These are phyloP conservation scores for Xylaria sp. DNA, from an alignment of 495 filamentous ascomycete genomes.

Conservation along the genomic window DNA sequence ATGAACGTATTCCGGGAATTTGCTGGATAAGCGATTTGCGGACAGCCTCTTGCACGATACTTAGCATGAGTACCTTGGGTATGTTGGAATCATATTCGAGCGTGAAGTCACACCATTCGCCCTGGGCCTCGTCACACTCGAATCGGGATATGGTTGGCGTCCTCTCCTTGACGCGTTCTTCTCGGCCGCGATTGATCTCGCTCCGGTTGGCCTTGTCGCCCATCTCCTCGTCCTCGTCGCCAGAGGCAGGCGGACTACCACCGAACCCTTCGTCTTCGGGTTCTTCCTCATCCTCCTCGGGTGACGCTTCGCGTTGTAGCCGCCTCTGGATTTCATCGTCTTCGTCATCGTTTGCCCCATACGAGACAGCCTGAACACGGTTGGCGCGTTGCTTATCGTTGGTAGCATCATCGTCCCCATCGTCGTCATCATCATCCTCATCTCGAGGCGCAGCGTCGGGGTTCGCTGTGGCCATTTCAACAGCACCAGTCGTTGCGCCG, in stretches of 20 bases:
- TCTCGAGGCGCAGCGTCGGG: slow-evolving; percentile 58
- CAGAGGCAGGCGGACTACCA: slow-evolving; percentile 56
- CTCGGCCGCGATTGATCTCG: slow-evolving; percentile 56
- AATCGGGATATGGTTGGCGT: slow-evolving; percentile 72
- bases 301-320: slow-evolving; percentile 60
- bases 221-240: slow-evolving; percentile 53
- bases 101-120: slow-evolving; percentile 77
- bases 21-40: slow-evolving; percentile 84
- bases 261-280: slow-evolving; percentile 65
- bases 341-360: slow-evolving; percentile 90
- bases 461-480: slow-evolving; percentile 62
- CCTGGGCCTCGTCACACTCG: slow-evolving; percentile 77
- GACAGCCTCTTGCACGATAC: slow-evolving; percentile 80
- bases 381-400: slow-evolving; percentile 76
- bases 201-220: slow-evolving; percentile 43
- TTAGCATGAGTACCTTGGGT: slow-evolving; percentile 92
- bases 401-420: slow-evolving; percentile 86
- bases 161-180: slow-evolving; percentile 70
- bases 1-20: slow-evolving; percentile 74
- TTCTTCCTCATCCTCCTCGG: slow-evolving; percentile 58
- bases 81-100: slow-evolving; percentile 82
- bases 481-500: slow-evolving; percentile 74
- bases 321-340: slow-evolving; percentile 75
- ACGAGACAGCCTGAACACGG: slow-evolving; percentile 79
- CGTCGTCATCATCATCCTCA: slow-evolving; percentile 73